Evolutionary conservation across 257 asterid species (phyloP).

Genomic region (Rhazya stricta): DNA sequence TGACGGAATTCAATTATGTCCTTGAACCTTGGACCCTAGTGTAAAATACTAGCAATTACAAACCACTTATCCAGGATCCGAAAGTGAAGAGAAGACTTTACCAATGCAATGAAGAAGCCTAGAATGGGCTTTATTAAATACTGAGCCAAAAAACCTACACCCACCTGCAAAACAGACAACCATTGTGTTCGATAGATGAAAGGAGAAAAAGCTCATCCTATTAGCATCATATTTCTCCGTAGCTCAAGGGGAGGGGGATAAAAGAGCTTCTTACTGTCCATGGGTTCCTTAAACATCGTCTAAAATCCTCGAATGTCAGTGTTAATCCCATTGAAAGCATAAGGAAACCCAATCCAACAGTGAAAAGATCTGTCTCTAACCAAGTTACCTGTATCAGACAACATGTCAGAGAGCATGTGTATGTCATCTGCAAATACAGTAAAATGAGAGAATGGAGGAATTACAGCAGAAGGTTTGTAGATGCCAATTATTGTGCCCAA

Average conservation of each 20-base stretch:
- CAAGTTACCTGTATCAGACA: conserved; percentile 72
- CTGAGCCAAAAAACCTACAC: conserved; percentile 91
- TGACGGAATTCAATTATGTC: background rate
- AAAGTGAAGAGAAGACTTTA: conserved; percentile 26
- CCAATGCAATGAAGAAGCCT: conserved; percentile 84
- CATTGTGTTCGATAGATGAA: conserved; percentile 17
- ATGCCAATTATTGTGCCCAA: conserved; percentile 89
- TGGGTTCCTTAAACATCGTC: conserved; percentile 89
- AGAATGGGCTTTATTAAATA: conserved; percentile 79
- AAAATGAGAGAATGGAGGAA: conserved; percentile 14
- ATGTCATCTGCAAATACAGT: conserved; percentile 16
- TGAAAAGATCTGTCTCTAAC: conserved; percentile 85
- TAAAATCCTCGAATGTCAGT: conserved; percentile 83
- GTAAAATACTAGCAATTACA: background rate
- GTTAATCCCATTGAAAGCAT: conserved; percentile 99
- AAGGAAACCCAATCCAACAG: conserved; percentile 92
- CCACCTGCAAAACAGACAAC: conserved; percentile 53
- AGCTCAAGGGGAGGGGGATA: background rate
- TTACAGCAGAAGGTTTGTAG: conserved; percentile 81
- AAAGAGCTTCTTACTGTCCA: conserved; percentile 74
- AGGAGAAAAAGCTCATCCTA: conserved; percentile 13
- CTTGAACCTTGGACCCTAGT: background rate
- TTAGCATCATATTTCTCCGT: conserved; percentile 5
- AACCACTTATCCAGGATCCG: background rate
- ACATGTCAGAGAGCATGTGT: conserved; percentile 12